Percentiles rank a stretch among this genome's conserved stretches.
Evolutionary conservation across 2,329 filamentous ascomycete genomes (phyloP).

Genomic region (Bipolaris gigantea): DNA sequence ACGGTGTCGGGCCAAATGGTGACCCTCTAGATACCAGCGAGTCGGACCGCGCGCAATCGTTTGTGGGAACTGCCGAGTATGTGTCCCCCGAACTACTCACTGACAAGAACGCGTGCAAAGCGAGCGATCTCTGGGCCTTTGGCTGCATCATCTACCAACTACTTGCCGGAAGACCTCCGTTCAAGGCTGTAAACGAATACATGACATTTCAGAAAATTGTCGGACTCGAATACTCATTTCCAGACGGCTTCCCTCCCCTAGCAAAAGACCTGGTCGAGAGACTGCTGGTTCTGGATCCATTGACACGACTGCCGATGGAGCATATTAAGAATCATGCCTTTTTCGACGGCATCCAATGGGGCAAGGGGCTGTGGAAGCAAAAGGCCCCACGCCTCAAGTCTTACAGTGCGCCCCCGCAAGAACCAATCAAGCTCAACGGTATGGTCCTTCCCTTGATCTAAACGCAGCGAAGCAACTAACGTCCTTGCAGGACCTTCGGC

Average conservation of each 20-base stretch:
- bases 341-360: conserved; percentile 85
- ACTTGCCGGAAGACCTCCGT: conserved; percentile 90
- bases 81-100: conserved; percentile 96
- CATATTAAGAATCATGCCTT: conserved; percentile 97
- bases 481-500: conserved; percentile 33
- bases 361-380: conserved; percentile 81
- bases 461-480: conserved; percentile 22
- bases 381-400: conserved; percentile 86
- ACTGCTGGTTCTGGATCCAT: conserved; percentile 84
- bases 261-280: conserved; percentile 90
- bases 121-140: conserved; percentile 97
- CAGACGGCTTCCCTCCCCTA: conserved; percentile 79
- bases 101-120: conserved; percentile 95
- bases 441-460: conserved; percentile 26
- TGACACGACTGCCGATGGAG: conserved; percentile 82
- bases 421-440: conserved; percentile 59
- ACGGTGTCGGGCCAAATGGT: conserved; percentile 46
- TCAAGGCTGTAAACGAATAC: conserved; percentile 95
- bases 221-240: conserved; percentile 89
- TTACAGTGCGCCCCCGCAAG: conserved; percentile 75
- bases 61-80: conserved; percentile 97
- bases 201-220: conserved; percentile 99
- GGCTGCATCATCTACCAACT: conserved; percentile 98
- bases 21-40: conserved; percentile 61
- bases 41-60: conserved; percentile 81